Percentiles rank a stretch among this genome's conserved stretches.
phyloP scores from a whole-genome alignment of 1,284 basidiomycete genomes.

The Volvariella volvacea region DNA sequence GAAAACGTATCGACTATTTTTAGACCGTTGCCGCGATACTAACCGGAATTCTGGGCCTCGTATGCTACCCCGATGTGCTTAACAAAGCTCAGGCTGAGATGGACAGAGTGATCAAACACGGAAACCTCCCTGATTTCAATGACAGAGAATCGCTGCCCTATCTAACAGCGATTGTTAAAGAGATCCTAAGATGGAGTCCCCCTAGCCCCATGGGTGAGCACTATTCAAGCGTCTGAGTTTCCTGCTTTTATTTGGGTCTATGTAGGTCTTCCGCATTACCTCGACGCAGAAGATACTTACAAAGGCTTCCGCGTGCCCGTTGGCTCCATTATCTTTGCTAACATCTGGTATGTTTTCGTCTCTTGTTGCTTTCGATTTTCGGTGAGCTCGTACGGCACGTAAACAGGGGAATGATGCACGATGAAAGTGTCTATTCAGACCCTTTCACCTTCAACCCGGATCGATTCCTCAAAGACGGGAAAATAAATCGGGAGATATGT shows the following conservation, averaged over 20 bases:
- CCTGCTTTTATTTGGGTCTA: too few species aligned
- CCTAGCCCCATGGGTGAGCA: slow-evolving; percentile 13
- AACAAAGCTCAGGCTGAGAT: slow-evolving; percentile 27
- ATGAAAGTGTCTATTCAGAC: slow-evolving; percentile 28
- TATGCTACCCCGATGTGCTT: slow-evolving; percentile 26
- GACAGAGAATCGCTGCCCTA: slow-evolving; percentile 28
- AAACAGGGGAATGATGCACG: slow-evolving; percentile 35
- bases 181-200: slow-evolving; percentile 22
- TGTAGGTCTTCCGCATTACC: slow-evolving; percentile 2
- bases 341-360: not conserved
- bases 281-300: not conserved
- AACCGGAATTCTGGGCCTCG: slow-evolving; percentile 35
- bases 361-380: not conserved
- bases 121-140: slow-evolving; percentile 24
- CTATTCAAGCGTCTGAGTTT: not conserved
- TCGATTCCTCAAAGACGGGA: slow-evolving; percentile 25
- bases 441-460: slow-evolving; percentile 34
- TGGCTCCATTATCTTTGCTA: not conserved
- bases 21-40: slow-evolving; percentile 20
- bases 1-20: not conserved
- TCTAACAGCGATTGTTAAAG: slow-evolving; percentile 25
- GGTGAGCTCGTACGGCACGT: too few species aligned
- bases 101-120: slow-evolving; percentile 25
- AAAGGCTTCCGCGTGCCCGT: not conserved
- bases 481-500: slow-evolving; percentile 17